Base-by-base conservation (phyloP, 129 eudicot species). In the Flaveria trinervia region DNA sequence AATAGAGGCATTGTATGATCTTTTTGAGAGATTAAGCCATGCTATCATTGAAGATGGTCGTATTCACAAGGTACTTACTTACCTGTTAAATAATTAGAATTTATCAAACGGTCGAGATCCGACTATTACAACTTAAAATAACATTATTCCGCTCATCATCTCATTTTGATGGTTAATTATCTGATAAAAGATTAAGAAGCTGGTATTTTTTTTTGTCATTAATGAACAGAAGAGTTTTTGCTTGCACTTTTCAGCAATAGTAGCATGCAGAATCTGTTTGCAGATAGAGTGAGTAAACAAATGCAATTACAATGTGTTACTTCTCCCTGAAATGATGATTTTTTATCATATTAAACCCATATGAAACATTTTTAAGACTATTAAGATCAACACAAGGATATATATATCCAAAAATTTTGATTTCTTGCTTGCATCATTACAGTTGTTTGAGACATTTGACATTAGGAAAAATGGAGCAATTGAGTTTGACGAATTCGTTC, bases 401-500 rank as follows among this genome's bases (percentile, higher is more conserved):
- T 11, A 16, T 12, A 45, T 30, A 13, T 17, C 65, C 49, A 54
- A 64, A n/a, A 39, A 13, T 25, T 15, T n/a, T 36, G 17, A 61
- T 20, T 70, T 59, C 18, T 82, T 71, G 22, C 12, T 77, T 77
- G 74, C 45, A 45, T n/a, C 72, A 7, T 28, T 84, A 79, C 88
- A 92, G 97, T 68, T 92, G 36, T 92, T 92, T 78, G 88, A 85
- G 72, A 62, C 89, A 82, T 92, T 92, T 87, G 97, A 92, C 83
- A 79, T 86, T 33, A 87, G 86, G 88, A 79, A 56, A 36, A 86
- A 89, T 33, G 97, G 97, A 17, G 93, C 86, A 25, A 92, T 92
- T 79, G 92, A 88, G 74, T 92, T 92, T 80, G 96, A 85, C 33
- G 98, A 89, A 68, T 92, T 92, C 74, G 96, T 92, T 64, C 88